Evolutionary conservation across 768 basidiomycete species (phyloP), one percentile per base, ranked within the genome.

Genomic region (Lactarius sp.): DNA sequence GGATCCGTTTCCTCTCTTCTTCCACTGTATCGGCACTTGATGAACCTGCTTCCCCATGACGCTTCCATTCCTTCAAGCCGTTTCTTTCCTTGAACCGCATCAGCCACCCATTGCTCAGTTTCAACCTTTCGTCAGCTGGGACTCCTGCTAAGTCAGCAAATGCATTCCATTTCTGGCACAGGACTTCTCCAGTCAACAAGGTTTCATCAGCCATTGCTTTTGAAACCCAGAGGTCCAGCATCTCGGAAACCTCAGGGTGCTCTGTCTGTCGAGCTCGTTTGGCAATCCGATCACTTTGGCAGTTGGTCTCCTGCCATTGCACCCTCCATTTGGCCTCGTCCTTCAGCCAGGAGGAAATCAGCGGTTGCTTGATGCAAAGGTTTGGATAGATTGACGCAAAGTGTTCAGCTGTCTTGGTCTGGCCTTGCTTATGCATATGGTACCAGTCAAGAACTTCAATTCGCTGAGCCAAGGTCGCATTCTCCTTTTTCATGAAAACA

Each of bases 401-500:
- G 56, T 57, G 56, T 2, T n/a, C 5, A 2, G 46, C 31, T 4
- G 56, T 57, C 12, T 46, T 46, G 5, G 46, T 9, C 33, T 57
- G 56, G 5, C n/a, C n/a, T 41, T 13, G 7, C 14, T 33, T 33
- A 33, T 57, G 33, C 0, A 16, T n/a, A 4, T 58, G 44, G 7
- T 58, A 18, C 57, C 57, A 58, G 20, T 58, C 27, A 0, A 58
- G 3, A 16, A 58, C 37, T 6, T 49, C 47, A 12, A 58, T 58
- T 2, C 47, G n/a, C 5, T 58, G 57, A 1, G 3, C 36, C 8
- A 50, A 7, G 0, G 57, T 49, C 1, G 47, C 47, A 50, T 58
- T 58, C 12, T 56, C 55, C 33, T 56, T 56, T 12, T 56, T 56
- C 6, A 9, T 56, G 16, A 34, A 56, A 46, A 55, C 27, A 8